These are phyloP conservation scores for Colletotrichum graminicola DNA, from an alignment of 2,329 filamentous ascomycete species.

Conservation along the genomic window DNA sequence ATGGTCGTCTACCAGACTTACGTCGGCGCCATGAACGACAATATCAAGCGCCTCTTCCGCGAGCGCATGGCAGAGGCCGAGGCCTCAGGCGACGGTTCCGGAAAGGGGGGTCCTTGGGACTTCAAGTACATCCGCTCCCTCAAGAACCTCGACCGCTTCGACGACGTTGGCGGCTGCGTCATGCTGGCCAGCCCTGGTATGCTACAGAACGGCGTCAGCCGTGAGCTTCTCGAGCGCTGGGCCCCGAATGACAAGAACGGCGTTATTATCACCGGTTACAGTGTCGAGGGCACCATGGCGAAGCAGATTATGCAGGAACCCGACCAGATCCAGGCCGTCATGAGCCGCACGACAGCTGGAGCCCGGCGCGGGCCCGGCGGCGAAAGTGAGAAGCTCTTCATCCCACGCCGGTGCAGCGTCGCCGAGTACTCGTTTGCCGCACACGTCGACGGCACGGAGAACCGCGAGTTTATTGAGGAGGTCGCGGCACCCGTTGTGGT, in stretches of 20 bases:
- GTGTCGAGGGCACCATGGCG: conserved; percentile 98
- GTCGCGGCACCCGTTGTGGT: conserved; percentile 92
- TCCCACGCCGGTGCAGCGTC: conserved; percentile 91
- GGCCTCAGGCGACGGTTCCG: conserved; percentile 78
- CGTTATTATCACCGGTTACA: conserved; percentile 99
- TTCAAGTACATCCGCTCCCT: conserved; percentile 94
- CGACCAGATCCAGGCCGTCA: conserved; percentile 93
- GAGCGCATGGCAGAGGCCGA: conserved; percentile 94
- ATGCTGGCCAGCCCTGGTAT: conserved; percentile 99
- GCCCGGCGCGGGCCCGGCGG: conserved; percentile 73
- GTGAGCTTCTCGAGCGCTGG: conserved; percentile 94
- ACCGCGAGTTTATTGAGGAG: conserved; percentile 96
- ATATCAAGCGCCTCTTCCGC: conserved; percentile 95
- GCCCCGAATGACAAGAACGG: conserved; percentile 96
- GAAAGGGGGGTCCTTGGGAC: conserved; percentile 92
- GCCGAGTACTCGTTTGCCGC: conserved; percentile 96
- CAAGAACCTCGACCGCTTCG: conserved; percentile 93
- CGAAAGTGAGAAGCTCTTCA: conserved; percentile 89
- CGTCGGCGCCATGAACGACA: conserved; percentile 98
- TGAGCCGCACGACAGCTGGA: conserved; percentile 78
- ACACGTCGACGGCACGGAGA: conserved; percentile 95
- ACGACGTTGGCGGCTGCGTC: conserved; percentile 94
- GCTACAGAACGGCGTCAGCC: conserved; percentile 95
- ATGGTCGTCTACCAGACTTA: conserved; percentile 99
- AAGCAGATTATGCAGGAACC: conserved; percentile 96